Evolutionary conservation across 345 rosid genomes (phyloP).

Genomic region (Syzygium grande): DNA sequence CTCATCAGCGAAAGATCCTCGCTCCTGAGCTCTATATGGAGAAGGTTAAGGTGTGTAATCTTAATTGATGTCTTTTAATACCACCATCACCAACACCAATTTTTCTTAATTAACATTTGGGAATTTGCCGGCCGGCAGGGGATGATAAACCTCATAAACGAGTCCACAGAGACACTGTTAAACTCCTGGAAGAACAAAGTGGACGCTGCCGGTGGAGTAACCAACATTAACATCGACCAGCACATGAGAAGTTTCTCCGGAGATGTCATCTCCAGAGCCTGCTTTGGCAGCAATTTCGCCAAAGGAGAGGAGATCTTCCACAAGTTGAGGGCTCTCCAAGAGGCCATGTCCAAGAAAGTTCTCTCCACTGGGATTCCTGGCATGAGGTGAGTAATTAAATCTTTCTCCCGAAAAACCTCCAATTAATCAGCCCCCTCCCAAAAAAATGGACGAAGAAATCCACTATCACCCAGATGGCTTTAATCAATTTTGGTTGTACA

Average conservation of each 20-base stretch:
- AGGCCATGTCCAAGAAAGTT: slow-evolving; percentile 20
- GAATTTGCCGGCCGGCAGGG: slow-evolving; percentile 7
- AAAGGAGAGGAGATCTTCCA: slow-evolving; percentile 26
- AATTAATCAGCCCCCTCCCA: not conserved
- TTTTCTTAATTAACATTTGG: not conserved
- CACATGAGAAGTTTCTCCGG: slow-evolving; percentile 32
- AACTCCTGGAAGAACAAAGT: slow-evolving; percentile 26
- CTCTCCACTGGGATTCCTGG: slow-evolving; percentile 24
- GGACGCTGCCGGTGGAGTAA: slow-evolving; percentile 15
- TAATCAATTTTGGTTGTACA: not conserved
- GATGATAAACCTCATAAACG: slow-evolving; percentile 20
- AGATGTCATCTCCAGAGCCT: slow-evolving; percentile 43
- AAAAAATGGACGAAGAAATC: not conserved
- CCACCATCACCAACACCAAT: not conserved
- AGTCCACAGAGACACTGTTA: slow-evolving; percentile 13
- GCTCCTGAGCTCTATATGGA: slow-evolving; percentile 41
- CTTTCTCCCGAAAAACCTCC: not conserved
- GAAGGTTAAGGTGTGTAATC: slow-evolving; percentile 30
- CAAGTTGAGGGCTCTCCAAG: slow-evolving; percentile 26
- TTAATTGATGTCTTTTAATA: not conserved
- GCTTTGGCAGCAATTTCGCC: slow-evolving; percentile 35
- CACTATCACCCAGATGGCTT: not conserved
- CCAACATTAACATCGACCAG: slow-evolving; percentile 23
- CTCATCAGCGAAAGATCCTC: slow-evolving; percentile 37
- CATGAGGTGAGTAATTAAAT: slow-evolving; percentile 17